phyloP scores from a whole-genome alignment of 352 stramenopile species.

The Phytopythium boreale region DNA sequence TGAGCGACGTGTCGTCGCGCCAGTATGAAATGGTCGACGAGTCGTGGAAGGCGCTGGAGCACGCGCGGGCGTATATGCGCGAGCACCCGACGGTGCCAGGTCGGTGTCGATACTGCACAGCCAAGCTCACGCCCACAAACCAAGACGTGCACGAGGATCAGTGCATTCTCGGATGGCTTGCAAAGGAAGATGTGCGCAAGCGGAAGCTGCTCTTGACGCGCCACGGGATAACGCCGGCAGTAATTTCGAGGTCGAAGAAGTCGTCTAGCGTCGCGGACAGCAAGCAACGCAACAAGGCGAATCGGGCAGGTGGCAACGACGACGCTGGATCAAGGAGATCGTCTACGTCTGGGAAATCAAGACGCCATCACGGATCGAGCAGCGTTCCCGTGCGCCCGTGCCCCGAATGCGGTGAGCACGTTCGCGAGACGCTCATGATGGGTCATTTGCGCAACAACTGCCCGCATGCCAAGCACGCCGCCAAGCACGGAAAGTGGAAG shows the following conservation, averaged over 20 bases:
- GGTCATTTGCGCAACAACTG: slow-evolving; percentile 64
- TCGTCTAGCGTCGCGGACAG: slow-evolving; percentile 16
- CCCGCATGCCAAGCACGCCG: slow-evolving; percentile 23
- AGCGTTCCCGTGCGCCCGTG: slow-evolving; percentile 36
- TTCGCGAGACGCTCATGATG: slow-evolving; percentile 68
- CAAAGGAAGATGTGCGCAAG: slow-evolving; percentile 34
- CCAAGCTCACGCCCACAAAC: slow-evolving; percentile 35
- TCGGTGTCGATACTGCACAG: slow-evolving; percentile 60
- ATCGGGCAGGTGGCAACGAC: neutral
- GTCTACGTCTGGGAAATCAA: slow-evolving; percentile 24
- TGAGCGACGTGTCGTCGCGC: slow-evolving; percentile 52
- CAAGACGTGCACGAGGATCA: slow-evolving; percentile 54
- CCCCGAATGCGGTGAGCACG: slow-evolving; percentile 57
- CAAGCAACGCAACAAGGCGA: slow-evolving; percentile 7
- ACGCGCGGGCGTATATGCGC: slow-evolving; percentile 22
- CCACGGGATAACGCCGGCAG: slow-evolving; percentile 25
- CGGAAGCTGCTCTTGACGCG: slow-evolving; percentile 35
- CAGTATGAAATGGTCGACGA: slow-evolving; percentile 70
- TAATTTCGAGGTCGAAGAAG: slow-evolving; percentile 40
- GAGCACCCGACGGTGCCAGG: slow-evolving; percentile 22
- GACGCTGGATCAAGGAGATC: neutral
- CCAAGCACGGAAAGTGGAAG: slow-evolving; percentile 41
- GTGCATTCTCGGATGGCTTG: slow-evolving; percentile 60
- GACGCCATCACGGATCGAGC: slow-evolving; percentile 26
- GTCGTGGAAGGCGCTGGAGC: slow-evolving; percentile 39